Conservation (phyloP, 768 basidiomycete genomes). For the Trametes meyenii region DNA sequence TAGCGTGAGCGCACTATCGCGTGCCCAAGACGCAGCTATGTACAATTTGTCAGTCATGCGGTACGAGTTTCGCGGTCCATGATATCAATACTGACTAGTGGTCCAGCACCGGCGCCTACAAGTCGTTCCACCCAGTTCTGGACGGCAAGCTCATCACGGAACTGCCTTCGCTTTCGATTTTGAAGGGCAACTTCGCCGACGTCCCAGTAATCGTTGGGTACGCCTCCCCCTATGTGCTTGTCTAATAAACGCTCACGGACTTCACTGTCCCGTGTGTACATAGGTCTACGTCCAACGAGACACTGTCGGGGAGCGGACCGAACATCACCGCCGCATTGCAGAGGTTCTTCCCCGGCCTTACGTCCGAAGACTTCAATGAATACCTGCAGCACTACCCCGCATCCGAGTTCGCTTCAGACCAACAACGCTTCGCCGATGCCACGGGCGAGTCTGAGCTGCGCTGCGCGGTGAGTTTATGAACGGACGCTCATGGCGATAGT, state of each 20-base stretch:
- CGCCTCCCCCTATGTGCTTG: slow-evolving; percentile 17
- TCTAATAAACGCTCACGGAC: neutral
- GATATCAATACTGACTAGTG: neutral
- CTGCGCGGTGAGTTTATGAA: slow-evolving; percentile 46
- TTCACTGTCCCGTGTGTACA: neutral
- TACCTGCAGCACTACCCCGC: slow-evolving; percentile 47
- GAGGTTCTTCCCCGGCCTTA: slow-evolving; percentile 49
- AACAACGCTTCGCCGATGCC: slow-evolving; percentile 46
- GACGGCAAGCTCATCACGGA: slow-evolving; percentile 55
- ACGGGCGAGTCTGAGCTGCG: slow-evolving; percentile 54
- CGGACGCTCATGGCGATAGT: slow-evolving; percentile 28
- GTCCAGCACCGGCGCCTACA: slow-evolving; percentile 45
- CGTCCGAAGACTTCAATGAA: slow-evolving; percentile 41
- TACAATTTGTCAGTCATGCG: slow-evolving; percentile 45
- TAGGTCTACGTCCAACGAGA: slow-evolving; percentile 63
- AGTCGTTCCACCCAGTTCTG: slow-evolving; percentile 54
- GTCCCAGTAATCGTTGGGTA: slow-evolving; percentile 65
- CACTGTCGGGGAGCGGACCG: slow-evolving; percentile 44
- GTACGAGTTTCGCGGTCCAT: neutral
- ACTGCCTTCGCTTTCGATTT: slow-evolving; percentile 51
- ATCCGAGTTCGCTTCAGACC: slow-evolving; percentile 45
- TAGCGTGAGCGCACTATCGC: slow-evolving; percentile 52
- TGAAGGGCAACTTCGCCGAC: slow-evolving; percentile 46
- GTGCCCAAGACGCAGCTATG: slow-evolving; percentile 53
- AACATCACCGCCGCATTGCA: slow-evolving; percentile 43